Conservation (phyloP, 306 rosid genomes). For the Acacia confusa region DNA sequence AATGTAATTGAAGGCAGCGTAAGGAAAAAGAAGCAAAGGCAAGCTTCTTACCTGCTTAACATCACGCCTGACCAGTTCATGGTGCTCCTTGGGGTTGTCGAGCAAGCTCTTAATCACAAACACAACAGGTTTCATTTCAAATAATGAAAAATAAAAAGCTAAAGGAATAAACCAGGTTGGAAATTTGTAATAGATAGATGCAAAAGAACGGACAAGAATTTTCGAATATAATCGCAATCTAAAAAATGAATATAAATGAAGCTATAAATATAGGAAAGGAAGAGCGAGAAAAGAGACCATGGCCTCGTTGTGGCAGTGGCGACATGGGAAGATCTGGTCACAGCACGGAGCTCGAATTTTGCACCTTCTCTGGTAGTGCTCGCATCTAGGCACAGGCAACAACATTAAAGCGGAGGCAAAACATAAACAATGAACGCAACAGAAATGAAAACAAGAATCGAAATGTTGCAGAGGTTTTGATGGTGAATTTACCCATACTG, state of each 20-base stretch:
- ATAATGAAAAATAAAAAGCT: background rate
- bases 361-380: conserved; percentile 66
- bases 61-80: conserved; percentile 62
- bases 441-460: background rate
- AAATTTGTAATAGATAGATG: background rate
- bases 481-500: conserved; percentile 41
- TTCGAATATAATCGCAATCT: background rate
- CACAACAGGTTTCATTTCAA: background rate
- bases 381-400: conserved; percentile 41
- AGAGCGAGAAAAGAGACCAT: conserved; percentile 38
- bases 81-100: conserved; percentile 51
- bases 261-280: background rate
- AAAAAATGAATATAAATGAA: background rate
- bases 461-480: background rate
- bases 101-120: conserved; percentile 47
- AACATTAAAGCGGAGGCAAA: background rate
- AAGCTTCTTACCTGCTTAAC: conserved; percentile 51
- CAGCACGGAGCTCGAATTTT: conserved; percentile 77
- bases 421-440: background rate
- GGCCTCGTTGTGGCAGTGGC: conserved; percentile 81
- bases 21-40: background rate
- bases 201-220: background rate
- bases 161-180: background rate
- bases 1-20: background rate
- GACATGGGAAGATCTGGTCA: conserved; percentile 58